Conservation (phyloP, 768 basidiomycete genomes). For the Tricholoma flavovirens region DNA sequence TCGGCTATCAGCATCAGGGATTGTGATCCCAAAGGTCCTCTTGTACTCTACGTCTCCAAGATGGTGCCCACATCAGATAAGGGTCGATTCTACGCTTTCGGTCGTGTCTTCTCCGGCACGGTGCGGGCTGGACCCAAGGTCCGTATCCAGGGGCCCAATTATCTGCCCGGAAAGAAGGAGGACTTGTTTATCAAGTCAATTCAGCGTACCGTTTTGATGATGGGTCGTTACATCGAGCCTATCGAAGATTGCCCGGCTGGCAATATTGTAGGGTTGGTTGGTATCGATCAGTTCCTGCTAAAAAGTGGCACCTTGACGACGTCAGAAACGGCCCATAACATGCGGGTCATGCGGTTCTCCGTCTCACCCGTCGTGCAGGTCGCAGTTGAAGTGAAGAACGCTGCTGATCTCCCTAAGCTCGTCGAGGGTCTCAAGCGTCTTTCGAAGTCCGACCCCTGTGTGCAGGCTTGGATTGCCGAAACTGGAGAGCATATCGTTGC, state of each 20-base stretch:
- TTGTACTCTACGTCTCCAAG: constrained; percentile 98
- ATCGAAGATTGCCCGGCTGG: constrained; percentile 99
- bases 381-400: constrained; percentile 99
- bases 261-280: constrained; percentile 98
- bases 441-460: constrained; percentile 99
- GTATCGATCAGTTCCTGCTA: constrained; percentile 99
- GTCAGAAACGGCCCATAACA: constrained; percentile 99
- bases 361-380: constrained; percentile 99
- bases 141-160: constrained; percentile 99
- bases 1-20: constrained; percentile 98
- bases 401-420: constrained; percentile 96
- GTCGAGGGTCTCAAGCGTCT: constrained; percentile 99
- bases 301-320: constrained; percentile 98
- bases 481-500: constrained; percentile 98
- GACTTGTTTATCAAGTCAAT: constrained; percentile 97
- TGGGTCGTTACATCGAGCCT: constrained; percentile 98
- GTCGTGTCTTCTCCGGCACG: constrained; percentile 99
- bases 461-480: constrained; percentile 89
- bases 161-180: constrained; percentile 96
- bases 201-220: constrained; percentile 99
- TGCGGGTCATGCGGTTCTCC: constrained; percentile 99
- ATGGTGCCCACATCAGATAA: constrained; percentile 99
- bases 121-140: constrained; percentile 96
- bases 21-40: constrained; percentile 93
- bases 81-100: constrained; percentile 99